These are phyloP conservation scores for Penicillium sp. DNA, from an alignment of 2,329 filamentous ascomycete species.

Conservation along the genomic window DNA sequence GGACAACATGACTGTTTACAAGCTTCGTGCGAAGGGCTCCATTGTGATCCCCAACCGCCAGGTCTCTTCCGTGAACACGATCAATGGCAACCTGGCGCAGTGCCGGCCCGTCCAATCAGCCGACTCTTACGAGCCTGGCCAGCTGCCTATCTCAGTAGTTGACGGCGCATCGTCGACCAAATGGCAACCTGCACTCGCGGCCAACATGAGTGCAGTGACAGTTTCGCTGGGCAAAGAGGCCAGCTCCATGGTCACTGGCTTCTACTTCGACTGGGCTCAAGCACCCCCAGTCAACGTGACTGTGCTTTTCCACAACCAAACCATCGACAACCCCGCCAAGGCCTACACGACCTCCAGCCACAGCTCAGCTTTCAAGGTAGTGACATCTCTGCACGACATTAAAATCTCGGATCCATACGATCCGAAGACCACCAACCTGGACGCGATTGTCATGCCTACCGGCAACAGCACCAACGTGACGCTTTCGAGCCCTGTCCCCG, in stretches of 20 bases:
- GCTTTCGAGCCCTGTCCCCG: slow-evolving; percentile 30
- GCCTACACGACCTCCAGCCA: slow-evolving; percentile 6
- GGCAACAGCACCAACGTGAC: slow-evolving; percentile 43
- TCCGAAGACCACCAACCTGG: slow-evolving; percentile 26
- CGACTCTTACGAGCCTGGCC: slow-evolving; percentile 53
- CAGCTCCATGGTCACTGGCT: slow-evolving; percentile 34
- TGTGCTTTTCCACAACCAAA: slow-evolving; percentile 52
- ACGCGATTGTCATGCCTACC: slow-evolving; percentile 33
- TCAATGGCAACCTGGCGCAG: slow-evolving; percentile 59
- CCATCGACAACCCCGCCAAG: slow-evolving; percentile 22
- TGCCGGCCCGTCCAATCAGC: slow-evolving; percentile 53
- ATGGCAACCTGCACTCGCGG: slow-evolving; percentile 57
- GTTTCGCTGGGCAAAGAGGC: slow-evolving; percentile 47
- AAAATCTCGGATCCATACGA: slow-evolving; percentile 38
- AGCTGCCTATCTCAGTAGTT: slow-evolving; percentile 63
- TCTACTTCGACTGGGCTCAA: slow-evolving; percentile 58
- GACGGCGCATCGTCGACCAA: slow-evolving; percentile 62
- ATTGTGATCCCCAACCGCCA: slow-evolving; percentile 56
- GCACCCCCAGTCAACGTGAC: slow-evolving; percentile 51
- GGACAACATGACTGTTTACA: slow-evolving; percentile 41
- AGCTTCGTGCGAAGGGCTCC: slow-evolving; percentile 47
- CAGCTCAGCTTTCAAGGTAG: slow-evolving; percentile 16
- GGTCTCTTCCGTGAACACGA: slow-evolving; percentile 51
- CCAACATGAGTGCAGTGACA: slow-evolving; percentile 51
- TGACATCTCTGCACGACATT: slow-evolving; percentile 29